phyloP scores from a whole-genome alignment of 2,329 filamentous ascomycete species.

The Fusarium transvaalense region DNA sequence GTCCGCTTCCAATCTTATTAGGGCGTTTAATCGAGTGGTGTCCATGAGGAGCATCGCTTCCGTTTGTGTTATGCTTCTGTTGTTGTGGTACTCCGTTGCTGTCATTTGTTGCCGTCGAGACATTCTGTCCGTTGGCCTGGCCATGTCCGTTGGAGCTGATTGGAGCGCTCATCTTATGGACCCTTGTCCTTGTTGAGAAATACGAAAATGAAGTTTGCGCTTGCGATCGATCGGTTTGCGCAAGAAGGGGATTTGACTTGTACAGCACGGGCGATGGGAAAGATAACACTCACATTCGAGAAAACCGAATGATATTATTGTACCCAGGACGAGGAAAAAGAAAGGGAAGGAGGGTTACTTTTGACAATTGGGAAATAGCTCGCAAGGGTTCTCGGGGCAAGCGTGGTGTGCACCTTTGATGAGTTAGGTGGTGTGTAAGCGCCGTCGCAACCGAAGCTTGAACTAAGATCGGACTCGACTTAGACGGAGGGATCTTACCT shows the following conservation, averaged over 20 bases:
- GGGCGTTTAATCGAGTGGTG: constrained; percentile 26
- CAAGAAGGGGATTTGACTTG: constrained; percentile 1
- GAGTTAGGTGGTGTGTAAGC: constrained; percentile 40
- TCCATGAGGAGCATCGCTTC: constrained; percentile 20
- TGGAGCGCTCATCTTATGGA: constrained; percentile 34
- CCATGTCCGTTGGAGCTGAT: constrained; percentile 21
- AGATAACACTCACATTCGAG: constrained; percentile 4
- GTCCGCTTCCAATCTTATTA: constrained; percentile 27
- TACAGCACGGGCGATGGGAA: not conserved
- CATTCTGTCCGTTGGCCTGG: constrained; percentile 29
- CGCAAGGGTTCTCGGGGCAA: constrained; percentile 19
- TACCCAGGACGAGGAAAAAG: constrained; percentile 8
- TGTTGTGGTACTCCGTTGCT: constrained; percentile 14
- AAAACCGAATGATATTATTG: constrained; percentile 1
- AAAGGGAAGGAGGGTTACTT: constrained; percentile 17
- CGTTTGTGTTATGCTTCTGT: constrained; percentile 15
- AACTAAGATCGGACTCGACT: constrained; percentile 2
- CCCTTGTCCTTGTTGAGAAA: constrained; percentile 13
- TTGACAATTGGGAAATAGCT: constrained; percentile 15
- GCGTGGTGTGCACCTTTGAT: not conserved
- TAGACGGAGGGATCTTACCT: constrained; percentile 9
- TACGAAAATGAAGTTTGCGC: constrained; percentile 11
- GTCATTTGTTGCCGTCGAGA: constrained; percentile 10
- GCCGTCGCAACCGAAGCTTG: constrained; percentile 30
- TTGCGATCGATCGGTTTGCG: constrained; percentile 26